Evolutionary conservation across 495 filamentous ascomycete genomes (phyloP), one percentile per base, ranked within the genome.

Genomic region (Neurospora sp.): DNA sequence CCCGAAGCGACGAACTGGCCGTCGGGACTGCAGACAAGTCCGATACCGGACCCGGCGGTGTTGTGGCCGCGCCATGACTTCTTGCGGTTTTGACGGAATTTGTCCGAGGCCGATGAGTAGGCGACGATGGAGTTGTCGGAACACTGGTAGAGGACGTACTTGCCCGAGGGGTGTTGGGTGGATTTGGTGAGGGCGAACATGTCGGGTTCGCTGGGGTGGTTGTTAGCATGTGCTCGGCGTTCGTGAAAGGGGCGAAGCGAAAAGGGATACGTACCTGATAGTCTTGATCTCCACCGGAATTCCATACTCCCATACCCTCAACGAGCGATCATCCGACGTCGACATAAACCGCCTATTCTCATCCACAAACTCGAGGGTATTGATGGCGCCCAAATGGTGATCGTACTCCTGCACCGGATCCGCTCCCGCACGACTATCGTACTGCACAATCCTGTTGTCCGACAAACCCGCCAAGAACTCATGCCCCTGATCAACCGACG

Each of bases 401-500:
- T 98, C 94, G 83, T 99, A 99, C 86, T 98, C 96, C 79, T 99
- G 96, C 46, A 97, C 92, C 48, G 94, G 85, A 76, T 96, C 91
- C 71, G 80, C 79, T 74, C 90, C 89, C 10, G 90, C 90, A 20
- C 96, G 88, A 10, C 91, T 94, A 80, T 99, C 96, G 83, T 97
- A 99, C 79, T 99, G 96, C 39, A 99, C 88, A 76, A 99, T 99
- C 85, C 97, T 95, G 83, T 99, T 98, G 84, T 99, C 96, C 23
- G 92, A 94, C 91, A 98, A 93, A 78, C 96, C 96, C 40, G 93
- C 94, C 72, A 99, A 83, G 85, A 99, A 99, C 81, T 97, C 94
- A 78, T 95, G 91, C 2, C 88, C 87, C 75, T 89, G 87, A n/a
- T 92, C 90, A 0, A 87, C 82, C 70, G 88, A 85, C 0, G 95